A percentile compares a stretch with the other conserved stretches of the same genome.
phyloP scores from a whole-genome alignment of 768 basidiomycete genomes.

The Podaxis sp. region DNA sequence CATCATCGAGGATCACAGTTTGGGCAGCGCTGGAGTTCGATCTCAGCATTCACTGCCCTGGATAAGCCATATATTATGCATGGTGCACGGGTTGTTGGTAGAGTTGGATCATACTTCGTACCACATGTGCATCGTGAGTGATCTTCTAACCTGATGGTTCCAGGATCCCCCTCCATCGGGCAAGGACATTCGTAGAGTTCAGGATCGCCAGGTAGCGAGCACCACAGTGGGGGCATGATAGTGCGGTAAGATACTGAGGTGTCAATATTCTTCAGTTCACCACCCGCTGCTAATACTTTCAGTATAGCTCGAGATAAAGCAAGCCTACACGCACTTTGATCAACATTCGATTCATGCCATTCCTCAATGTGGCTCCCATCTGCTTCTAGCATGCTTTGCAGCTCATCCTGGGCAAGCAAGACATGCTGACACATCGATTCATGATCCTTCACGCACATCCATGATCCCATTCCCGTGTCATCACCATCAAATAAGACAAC shows the following conservation, averaged over 20 bases:
- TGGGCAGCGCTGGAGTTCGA: constrained; percentile 21
- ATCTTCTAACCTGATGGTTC: not conserved
- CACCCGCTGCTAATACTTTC: not conserved
- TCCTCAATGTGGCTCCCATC: not conserved
- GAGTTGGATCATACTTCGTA: not conserved
- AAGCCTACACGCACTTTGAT: not conserved
- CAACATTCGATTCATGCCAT: not conserved
- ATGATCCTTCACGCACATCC: not conserved
- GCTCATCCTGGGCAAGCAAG: not conserved
- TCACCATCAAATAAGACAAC: not conserved
- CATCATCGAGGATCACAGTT: constrained; percentile 7
- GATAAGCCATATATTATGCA: constrained; percentile 18
- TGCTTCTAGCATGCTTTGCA: not conserved
- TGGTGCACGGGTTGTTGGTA: not conserved
- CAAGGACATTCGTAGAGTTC: not conserved
- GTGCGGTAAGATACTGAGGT: not conserved
- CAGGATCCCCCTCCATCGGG: not conserved
- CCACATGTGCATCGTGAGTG: not conserved
- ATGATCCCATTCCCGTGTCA: not conserved
- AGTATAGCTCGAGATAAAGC: not conserved
- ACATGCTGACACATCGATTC: not conserved
- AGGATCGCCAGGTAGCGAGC: not conserved
- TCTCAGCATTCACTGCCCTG: not conserved
- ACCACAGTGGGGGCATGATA: not conserved
- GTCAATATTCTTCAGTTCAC: not conserved